These are phyloP conservation scores for Phialophora tarda DNA, from an alignment of 2,329 filamentous ascomycete species.

Conservation along the genomic window DNA sequence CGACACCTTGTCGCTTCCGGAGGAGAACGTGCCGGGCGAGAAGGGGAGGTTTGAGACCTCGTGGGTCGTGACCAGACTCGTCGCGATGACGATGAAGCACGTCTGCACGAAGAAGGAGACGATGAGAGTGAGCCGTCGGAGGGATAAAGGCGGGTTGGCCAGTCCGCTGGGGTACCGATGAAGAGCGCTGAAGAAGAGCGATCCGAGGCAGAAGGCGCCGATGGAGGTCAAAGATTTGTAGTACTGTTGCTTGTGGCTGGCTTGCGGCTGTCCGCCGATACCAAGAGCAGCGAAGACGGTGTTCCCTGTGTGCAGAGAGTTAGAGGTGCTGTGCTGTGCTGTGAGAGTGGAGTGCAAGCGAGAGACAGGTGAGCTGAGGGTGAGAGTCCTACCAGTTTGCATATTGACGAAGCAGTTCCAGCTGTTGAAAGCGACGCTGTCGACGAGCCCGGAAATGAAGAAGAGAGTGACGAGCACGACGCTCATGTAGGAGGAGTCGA, in stretches of 20 bases:
- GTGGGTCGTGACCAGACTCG: constrained; percentile 45
- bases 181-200: constrained; percentile 48
- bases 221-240: constrained; percentile 52
- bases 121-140: constrained; percentile 48
- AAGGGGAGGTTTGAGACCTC: constrained; percentile 43
- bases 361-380: constrained; percentile 1
- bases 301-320: constrained; percentile 45
- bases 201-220: constrained; percentile 47
- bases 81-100: constrained; percentile 44
- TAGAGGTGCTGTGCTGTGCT: neutral
- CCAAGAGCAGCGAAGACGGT: constrained; percentile 53
- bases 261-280: constrained; percentile 47
- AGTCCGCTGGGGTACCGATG: constrained; percentile 44
- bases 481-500: constrained; percentile 35
- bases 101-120: constrained; percentile 50
- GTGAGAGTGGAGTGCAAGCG: neutral
- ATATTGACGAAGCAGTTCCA: constrained; percentile 56
- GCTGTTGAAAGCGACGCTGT: constrained; percentile 53
- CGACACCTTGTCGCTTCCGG: constrained; percentile 28
- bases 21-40: constrained; percentile 37
- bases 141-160: constrained; percentile 41
- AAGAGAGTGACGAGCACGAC: constrained; percentile 45
- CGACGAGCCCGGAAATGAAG: constrained; percentile 53
- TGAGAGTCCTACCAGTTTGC: constrained; percentile 50
- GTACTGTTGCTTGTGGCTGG: constrained; percentile 49